phyloP scores from a whole-genome alignment of 2,329 filamentous ascomycete species.

The Botrytis cinerea region DNA sequence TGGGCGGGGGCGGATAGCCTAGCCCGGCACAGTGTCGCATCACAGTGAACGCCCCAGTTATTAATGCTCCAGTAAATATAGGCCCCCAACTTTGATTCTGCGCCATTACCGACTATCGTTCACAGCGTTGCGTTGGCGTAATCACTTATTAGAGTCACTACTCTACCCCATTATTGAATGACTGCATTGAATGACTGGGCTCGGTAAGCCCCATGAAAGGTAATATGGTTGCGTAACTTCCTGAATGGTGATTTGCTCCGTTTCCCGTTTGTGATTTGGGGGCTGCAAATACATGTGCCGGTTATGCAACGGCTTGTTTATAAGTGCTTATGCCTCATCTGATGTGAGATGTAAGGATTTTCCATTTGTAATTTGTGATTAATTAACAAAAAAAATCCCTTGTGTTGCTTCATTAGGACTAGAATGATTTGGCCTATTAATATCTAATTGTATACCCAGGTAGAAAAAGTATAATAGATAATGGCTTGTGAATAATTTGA shows the following conservation, averaged over 20 bases:
- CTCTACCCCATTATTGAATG: not conserved
- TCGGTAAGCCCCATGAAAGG: not conserved
- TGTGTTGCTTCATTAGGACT: not conserved
- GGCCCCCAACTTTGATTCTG: conserved; percentile 14
- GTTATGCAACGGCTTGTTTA: conserved; percentile 1
- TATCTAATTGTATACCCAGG: not conserved
- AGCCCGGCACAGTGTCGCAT: not conserved
- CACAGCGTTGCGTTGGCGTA: not conserved
- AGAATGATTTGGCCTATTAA: not conserved
- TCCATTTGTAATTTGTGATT: not conserved
- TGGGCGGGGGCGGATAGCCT: not conserved
- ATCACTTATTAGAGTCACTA: not conserved
- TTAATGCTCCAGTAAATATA: not conserved
- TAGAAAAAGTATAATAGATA: not conserved
- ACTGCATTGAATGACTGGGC: not conserved
- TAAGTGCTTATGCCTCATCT: not conserved
- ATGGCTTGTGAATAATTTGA: not conserved
- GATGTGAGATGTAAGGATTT: not conserved
- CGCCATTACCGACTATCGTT: not conserved
- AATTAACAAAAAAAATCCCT: not conserved
- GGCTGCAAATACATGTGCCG: not conserved
- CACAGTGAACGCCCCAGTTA: not conserved
- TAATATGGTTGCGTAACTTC: conserved; percentile 1
- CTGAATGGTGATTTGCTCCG: not conserved
- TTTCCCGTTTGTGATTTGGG: not conserved